A percentile compares a stretch with the other conserved stretches of the same genome.
These are phyloP conservation scores for Dactylellina haptotyla DNA, from an alignment of 2,329 filamentous ascomycete genomes.

Conservation along the genomic window DNA sequence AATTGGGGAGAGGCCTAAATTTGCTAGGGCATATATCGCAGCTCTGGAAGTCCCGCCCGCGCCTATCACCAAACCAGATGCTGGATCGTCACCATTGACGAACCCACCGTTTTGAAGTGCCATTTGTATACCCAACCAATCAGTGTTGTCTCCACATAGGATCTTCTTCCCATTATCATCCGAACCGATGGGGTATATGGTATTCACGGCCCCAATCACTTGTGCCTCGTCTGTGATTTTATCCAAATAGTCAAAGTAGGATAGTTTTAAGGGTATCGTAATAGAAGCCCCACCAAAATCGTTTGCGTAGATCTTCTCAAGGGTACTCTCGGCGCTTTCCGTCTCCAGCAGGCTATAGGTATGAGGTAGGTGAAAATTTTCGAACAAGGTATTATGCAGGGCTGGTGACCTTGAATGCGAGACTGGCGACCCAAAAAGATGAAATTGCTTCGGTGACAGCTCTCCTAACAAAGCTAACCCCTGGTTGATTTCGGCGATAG, in stretches of 20 bases:
- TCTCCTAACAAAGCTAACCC: conserved; percentile 82
- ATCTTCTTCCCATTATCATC: conserved; percentile 63
- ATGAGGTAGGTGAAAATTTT: conserved; percentile 80
- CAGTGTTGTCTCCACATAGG: conserved; percentile 89
- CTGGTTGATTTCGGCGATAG: conserved; percentile 84
- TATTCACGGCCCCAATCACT: conserved; percentile 92
- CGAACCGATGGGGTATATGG: conserved; percentile 73
- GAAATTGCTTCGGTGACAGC: conserved; percentile 79
- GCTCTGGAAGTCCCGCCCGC: conserved; percentile 92
- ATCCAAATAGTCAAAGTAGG: conserved; percentile 83
- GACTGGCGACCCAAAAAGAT: conserved; percentile 87
- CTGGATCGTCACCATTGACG: conserved; percentile 61
- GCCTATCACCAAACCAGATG: conserved; percentile 82
- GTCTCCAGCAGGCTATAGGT: conserved; percentile 82
- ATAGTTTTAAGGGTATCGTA: conserved; percentile 92
- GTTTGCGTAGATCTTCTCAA: conserved; percentile 72
- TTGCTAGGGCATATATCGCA: conserved; percentile 86
- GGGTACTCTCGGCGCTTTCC: conserved; percentile 65
- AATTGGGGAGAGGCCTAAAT: conserved; percentile 84
- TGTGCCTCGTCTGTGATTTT: conserved; percentile 80
- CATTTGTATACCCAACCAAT: conserved; percentile 91
- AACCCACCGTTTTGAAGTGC: conserved; percentile 77
- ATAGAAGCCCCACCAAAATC: conserved; percentile 93
- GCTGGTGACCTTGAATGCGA: conserved; percentile 83
- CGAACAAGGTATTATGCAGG: conserved; percentile 88